A percentile compares a stretch with the other conserved stretches of the same genome.
Evolutionary conservation across 441 rosid genomes (phyloP).

Genomic region (Eruca vesicaria): DNA sequence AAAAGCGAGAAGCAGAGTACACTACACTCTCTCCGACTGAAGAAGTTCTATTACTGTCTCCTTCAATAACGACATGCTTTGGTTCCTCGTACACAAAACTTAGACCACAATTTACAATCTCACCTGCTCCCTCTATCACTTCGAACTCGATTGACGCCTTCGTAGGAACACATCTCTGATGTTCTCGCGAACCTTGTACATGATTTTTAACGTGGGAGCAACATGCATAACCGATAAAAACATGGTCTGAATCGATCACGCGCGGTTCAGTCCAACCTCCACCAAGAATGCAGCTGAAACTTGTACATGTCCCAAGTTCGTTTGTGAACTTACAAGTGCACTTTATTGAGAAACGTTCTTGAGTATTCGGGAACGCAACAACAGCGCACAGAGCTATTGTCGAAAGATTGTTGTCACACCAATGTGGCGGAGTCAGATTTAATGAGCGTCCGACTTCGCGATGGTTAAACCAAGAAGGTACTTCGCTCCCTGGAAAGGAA

Average conservation of each 20-base stretch:
- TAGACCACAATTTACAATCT: conserved; percentile 13
- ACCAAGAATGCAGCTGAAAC: conserved; percentile 16
- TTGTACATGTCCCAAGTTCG: background rate
- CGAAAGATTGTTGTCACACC: too few species aligned
- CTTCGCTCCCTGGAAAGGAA: background rate
- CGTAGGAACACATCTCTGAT: conserved; percentile 13
- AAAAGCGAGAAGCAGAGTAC: background rate
- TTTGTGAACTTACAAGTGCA: conserved; percentile 24
- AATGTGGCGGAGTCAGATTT: too few species aligned
- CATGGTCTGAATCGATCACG: conserved; percentile 22
- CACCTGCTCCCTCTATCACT: conserved; percentile 20
- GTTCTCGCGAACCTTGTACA: background rate
- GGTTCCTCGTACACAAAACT: conserved; percentile 27
- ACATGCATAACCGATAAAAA: conserved; percentile 21
- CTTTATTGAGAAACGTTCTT: background rate
- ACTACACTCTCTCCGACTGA: background rate
- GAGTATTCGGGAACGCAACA: too few species aligned
- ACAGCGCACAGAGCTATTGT: too few species aligned
- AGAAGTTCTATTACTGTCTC: background rate
- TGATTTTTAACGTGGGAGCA: conserved; percentile 2
- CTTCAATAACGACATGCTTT: conserved; percentile 3
- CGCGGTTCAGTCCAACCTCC: conserved; percentile 13
- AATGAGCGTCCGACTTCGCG: too few species aligned
- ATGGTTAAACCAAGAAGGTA: too few species aligned
- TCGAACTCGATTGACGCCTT: conserved; percentile 9